Percentiles rank a stretch among this genome's conserved stretches.
Evolutionary conservation across 352 stramenopile species (phyloP).

Genomic region (Thalassiosira delicatula): DNA sequence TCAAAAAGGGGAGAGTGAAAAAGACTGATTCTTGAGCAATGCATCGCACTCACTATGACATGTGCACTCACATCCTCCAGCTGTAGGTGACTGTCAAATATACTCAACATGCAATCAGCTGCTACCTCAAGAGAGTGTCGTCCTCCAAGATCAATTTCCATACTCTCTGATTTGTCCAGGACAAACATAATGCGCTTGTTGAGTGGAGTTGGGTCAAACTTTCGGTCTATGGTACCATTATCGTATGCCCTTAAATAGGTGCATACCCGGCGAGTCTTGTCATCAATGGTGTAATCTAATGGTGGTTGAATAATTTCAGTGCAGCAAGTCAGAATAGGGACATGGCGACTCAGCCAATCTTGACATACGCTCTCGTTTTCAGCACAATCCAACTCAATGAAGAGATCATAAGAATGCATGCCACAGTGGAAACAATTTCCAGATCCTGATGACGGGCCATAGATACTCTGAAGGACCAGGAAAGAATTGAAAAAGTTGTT

Average conservation of each 20-base stretch:
- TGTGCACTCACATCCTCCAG: constrained; percentile 50
- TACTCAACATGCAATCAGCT: constrained; percentile 54
- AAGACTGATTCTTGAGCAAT: no score
- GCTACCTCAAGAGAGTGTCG: constrained; percentile 51
- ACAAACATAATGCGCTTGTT: constrained; percentile 66
- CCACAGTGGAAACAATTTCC: constrained; percentile 45
- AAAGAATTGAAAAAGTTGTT: constrained; percentile 63
- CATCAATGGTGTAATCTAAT: constrained; percentile 48
- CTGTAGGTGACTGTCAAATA: constrained; percentile 63
- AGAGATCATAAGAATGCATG: constrained; percentile 37
- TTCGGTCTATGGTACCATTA: constrained; percentile 63
- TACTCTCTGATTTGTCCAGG: constrained; percentile 65
- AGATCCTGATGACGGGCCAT: constrained; percentile 30
- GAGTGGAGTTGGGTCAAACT: constrained; percentile 50
- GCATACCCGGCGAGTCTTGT: constrained; percentile 51
- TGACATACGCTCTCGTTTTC: constrained; percentile 21
- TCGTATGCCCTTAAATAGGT: constrained; percentile 70
- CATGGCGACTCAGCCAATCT: constrained; percentile 27
- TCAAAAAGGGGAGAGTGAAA: neutral
- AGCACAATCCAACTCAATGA: constrained; percentile 46
- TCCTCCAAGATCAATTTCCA: constrained; percentile 38
- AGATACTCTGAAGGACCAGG: constrained; percentile 38
- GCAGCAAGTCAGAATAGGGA: constrained; percentile 57
- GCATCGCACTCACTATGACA: neutral
- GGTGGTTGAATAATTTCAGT: constrained; percentile 41